Evolutionary conservation across 2,329 filamentous ascomycete species (phyloP), one percentile per base, ranked within the genome.

Genomic region (Teratosphaeria pseudoeucalypti): DNA sequence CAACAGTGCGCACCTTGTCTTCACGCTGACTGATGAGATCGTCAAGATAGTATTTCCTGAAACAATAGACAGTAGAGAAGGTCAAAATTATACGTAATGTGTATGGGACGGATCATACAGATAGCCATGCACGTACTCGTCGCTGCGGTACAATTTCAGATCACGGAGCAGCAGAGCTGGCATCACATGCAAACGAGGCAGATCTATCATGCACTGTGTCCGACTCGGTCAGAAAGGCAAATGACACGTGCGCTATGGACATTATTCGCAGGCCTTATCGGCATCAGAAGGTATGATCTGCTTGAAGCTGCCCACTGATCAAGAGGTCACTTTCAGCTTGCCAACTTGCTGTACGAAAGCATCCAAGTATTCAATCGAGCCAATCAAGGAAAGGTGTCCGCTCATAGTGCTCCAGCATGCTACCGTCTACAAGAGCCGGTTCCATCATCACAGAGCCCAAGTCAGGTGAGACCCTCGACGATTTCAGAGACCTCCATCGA

Each of bases 1-100:
- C 37, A 58, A n/a, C n/a, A 79, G 77, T 67, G 76, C 76, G 7
- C 78, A 81, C 68, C 68, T 81, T 58, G 73, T 77, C n/a, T 79
- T 79, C 59, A 79, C 77, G 14, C 65, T 80, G 4, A 61, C 80
- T 54, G 78, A 81, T 64, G 78, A 80, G 68, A 68, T 80, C 55
- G 64, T 80, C 11, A 69, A 73, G 56, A 72, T 77, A 32, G 63
- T 80, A 1, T 80, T 81, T 63, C 70, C 71, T 14, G 71, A 73
- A 34, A 10, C 34, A 6, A 55, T 16, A 52, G 57, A 58, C 16
- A 53, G 23, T 23, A 29, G 32, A 32, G 34, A 54, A 5, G 32
- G 16, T 6, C 23, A 49, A 7, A 6, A 49, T 49, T n/a, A 49
- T 49, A 49, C 43, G 16, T 19, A 10, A 49, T 49, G 43, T 49